Evolutionary conservation across 306 rosid genomes (phyloP).

Genomic region (Astragalus membranaceus): DNA sequence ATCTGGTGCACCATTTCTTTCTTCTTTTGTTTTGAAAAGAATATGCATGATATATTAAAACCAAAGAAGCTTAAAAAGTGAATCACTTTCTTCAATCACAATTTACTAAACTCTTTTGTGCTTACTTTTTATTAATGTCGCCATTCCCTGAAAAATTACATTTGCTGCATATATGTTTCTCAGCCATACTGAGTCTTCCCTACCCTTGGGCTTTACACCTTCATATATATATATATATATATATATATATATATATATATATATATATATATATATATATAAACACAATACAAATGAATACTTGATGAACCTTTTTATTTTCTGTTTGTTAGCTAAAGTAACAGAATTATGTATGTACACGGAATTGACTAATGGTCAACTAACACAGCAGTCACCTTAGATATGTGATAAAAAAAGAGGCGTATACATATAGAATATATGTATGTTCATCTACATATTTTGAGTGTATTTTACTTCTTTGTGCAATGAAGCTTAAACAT

Average conservation of each 20-base stretch:
- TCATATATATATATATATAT: neutral
- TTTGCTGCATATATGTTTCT: neutral
- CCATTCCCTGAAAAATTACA: slow-evolving; percentile 1
- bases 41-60: slow-evolving; percentile 24
- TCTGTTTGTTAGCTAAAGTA: slow-evolving; percentile 1
- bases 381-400: neutral
- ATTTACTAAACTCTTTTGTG: slow-evolving; percentile 13
- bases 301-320: neutral
- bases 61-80: slow-evolving; percentile 18
- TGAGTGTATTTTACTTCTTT: slow-evolving; percentile 19
- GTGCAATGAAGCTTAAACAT: slow-evolving; percentile 20
- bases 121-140: slow-evolving; percentile 9
- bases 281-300: neutral
- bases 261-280: neutral
- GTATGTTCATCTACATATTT: neutral
- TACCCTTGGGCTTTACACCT: neutral
- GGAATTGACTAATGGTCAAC: neutral
- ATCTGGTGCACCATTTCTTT: slow-evolving; percentile 49
- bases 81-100: slow-evolving; percentile 32
- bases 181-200: neutral
- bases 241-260: no score
- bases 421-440: neutral
- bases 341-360: neutral
- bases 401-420: neutral
- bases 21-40: slow-evolving; percentile 28